These are phyloP conservation scores for Arachis stenosperma DNA, from an alignment of 306 rosid species.

Conservation along the genomic window DNA sequence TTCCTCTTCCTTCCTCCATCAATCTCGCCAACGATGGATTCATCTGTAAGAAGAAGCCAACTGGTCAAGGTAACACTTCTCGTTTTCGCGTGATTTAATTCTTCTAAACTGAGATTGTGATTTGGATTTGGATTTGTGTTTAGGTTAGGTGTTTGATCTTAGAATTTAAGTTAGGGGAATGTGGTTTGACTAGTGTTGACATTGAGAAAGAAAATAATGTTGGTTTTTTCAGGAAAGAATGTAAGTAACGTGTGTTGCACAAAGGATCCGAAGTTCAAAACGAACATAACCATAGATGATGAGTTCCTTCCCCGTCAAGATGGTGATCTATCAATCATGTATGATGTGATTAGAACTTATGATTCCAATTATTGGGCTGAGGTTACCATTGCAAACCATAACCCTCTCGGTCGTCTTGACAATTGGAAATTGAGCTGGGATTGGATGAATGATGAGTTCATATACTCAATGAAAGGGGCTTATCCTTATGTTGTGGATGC, in stretches of 20 bases:
- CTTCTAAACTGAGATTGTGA: not conserved
- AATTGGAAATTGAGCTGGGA: constrained; percentile 92
- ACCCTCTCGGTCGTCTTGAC: constrained; percentile 93
- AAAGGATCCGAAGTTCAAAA: constrained; percentile 53
- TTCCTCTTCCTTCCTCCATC: constrained; percentile 74
- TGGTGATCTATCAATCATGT: constrained; percentile 93
- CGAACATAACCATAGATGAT: constrained; percentile 59
- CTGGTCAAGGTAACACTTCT: constrained; percentile 53
- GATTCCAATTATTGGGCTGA: constrained; percentile 77
- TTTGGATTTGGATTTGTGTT: not conserved
- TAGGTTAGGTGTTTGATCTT: not conserved
- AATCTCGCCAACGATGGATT: constrained; percentile 80
- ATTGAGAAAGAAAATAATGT: not conserved
- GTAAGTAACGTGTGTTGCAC: constrained; percentile 74
- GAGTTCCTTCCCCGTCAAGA: constrained; percentile 71
- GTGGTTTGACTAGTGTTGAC: constrained; percentile 21
- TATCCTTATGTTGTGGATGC: constrained; percentile 79
- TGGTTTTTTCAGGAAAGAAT: constrained; percentile 58
- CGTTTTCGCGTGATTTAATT: too few species aligned
- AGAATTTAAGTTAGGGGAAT: constrained; percentile 9
- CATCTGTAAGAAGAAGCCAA: constrained; percentile 47
- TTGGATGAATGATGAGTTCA: constrained; percentile 90
- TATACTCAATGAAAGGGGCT: constrained; percentile 83
- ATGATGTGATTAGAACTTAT: constrained; percentile 75
- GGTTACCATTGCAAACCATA: constrained; percentile 83